Evolutionary conservation across 106 monocot genomes (phyloP).

Genomic region (Dactylorhiza incarnata): DNA sequence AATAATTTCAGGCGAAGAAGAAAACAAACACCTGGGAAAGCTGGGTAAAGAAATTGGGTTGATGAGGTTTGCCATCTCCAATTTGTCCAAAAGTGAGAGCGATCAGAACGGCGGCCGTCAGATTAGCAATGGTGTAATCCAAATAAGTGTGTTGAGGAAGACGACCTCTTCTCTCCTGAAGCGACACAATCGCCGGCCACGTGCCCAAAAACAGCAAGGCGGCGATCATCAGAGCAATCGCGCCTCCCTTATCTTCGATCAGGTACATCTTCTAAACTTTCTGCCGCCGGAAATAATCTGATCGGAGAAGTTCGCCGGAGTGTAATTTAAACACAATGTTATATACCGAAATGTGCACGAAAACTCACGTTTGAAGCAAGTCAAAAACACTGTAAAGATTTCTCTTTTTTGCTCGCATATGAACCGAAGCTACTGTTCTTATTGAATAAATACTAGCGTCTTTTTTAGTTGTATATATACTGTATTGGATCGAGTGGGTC

Average conservation of each 20-base stretch:
- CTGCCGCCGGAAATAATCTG: too few species aligned
- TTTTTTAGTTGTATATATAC: too few species aligned
- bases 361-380: too few species aligned
- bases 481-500: too few species aligned
- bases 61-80: slow-evolving; percentile 45
- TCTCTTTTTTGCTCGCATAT: too few species aligned
- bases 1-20: neutral
- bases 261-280: slow-evolving; percentile 51
- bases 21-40: slow-evolving; percentile 47
- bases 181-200: slow-evolving; percentile 77
- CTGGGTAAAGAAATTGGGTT: slow-evolving; percentile 87
- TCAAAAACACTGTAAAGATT: too few species aligned
- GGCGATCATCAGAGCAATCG: slow-evolving; percentile 80
- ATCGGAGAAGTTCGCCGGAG: too few species aligned
- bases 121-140: slow-evolving; percentile 83
- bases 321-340: too few species aligned
- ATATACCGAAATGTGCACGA: too few species aligned
- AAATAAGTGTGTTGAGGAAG: slow-evolving; percentile 90
- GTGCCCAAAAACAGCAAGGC: slow-evolving; percentile 81
- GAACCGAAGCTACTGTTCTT: too few species aligned
- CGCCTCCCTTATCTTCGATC: slow-evolving; percentile 76
- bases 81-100: slow-evolving; percentile 82
- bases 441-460: too few species aligned
- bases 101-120: slow-evolving; percentile 66
- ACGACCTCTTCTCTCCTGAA: slow-evolving; percentile 77